Percentiles rank a stretch among this genome's conserved stretches.
These are phyloP conservation scores for Aspergillus neoniger DNA, from an alignment of 2,329 filamentous ascomycete species.

Conservation along the genomic window DNA sequence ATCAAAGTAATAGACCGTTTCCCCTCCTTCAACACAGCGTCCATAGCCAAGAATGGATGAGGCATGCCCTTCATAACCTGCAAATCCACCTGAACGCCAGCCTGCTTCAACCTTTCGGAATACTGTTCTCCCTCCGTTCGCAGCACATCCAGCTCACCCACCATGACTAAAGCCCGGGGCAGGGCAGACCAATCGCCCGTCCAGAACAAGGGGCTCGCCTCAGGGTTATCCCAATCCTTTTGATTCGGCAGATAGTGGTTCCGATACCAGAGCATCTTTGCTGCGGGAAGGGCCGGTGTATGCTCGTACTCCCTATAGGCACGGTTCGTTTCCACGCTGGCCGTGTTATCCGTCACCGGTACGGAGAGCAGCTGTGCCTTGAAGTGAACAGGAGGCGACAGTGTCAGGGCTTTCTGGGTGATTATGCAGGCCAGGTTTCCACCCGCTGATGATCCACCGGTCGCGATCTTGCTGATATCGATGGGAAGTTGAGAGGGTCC, in stretches of 20 bases:
- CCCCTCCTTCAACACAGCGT: conserved; percentile 56
- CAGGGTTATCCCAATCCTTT: conserved; percentile 50
- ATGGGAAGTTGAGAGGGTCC: conserved; percentile 42
- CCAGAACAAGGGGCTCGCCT: conserved; percentile 59
- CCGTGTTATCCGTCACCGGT: conserved; percentile 62
- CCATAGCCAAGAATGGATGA: conserved; percentile 62
- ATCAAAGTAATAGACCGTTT: conserved; percentile 53
- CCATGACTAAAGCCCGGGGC: conserved; percentile 55
- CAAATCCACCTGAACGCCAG: conserved; percentile 52
- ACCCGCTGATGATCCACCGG: conserved; percentile 55
- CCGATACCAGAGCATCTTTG: conserved; percentile 65
- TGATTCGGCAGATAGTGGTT: conserved; percentile 57
- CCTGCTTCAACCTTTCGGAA: conserved; percentile 49
- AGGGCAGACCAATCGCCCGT: conserved; percentile 52
- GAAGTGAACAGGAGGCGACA: conserved; percentile 44
- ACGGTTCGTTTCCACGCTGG: conserved; percentile 45
- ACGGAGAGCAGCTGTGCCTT: conserved; percentile 57
- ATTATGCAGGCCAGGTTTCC: conserved; percentile 57
- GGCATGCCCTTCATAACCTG: conserved; percentile 58
- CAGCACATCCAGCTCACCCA: conserved; percentile 60
- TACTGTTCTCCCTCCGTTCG: conserved; percentile 57
- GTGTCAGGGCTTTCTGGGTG: conserved; percentile 52
- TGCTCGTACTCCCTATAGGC: conserved; percentile 56
- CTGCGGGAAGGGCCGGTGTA: conserved; percentile 55
- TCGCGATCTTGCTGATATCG: conserved; percentile 49